Percentiles rank a stretch among this genome's conserved stretches.
Conservation (phyloP, 257 asterid genomes). For the Solanum stenotomum region DNA sequence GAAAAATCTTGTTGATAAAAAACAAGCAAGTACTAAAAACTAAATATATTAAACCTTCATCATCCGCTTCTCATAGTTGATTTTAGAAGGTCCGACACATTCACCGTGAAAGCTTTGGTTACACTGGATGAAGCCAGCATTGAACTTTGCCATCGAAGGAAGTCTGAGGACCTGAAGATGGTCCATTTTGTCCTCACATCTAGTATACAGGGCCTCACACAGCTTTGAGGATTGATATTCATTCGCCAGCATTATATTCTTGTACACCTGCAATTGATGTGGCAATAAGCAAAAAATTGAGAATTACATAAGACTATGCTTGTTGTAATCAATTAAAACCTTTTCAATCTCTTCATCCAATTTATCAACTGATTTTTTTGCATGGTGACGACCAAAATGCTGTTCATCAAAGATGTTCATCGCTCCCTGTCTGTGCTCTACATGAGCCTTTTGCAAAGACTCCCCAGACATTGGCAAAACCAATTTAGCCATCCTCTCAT, state of each 20-base stretch:
- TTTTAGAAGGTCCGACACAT: slow-evolving; percentile 92
- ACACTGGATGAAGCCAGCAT: slow-evolving; percentile 93
- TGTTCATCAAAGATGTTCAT: slow-evolving; percentile 74
- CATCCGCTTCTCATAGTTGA: slow-evolving; percentile 82
- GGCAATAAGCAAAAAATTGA: slow-evolving; percentile 16
- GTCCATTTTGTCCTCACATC: slow-evolving; percentile 96
- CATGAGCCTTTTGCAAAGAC: slow-evolving; percentile 59
- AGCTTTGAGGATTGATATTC: slow-evolving; percentile 85
- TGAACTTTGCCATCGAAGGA: slow-evolving; percentile 97
- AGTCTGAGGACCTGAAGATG: slow-evolving; percentile 93
- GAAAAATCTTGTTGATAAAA: neutral
- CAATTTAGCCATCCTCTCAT: slow-evolving; percentile 38
- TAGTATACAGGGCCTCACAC: slow-evolving; percentile 73
- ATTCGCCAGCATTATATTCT: slow-evolving; percentile 56
- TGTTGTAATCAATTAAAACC: slow-evolving; percentile 27
- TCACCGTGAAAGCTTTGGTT: slow-evolving; percentile 78
- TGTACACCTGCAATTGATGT: slow-evolving; percentile 42
- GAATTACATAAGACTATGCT: neutral
- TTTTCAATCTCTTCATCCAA: slow-evolving; percentile 78
- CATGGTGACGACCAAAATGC: slow-evolving; percentile 96
- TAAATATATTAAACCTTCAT: slow-evolving; percentile 46
- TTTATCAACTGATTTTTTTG: slow-evolving; percentile 70
- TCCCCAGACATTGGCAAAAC: slow-evolving; percentile 57
- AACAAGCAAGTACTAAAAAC: neutral
- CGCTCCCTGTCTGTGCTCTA: slow-evolving; percentile 51